Evolutionary conservation across 257 asterid species (phyloP).

Genomic region (Solanum ossicruentum): DNA sequence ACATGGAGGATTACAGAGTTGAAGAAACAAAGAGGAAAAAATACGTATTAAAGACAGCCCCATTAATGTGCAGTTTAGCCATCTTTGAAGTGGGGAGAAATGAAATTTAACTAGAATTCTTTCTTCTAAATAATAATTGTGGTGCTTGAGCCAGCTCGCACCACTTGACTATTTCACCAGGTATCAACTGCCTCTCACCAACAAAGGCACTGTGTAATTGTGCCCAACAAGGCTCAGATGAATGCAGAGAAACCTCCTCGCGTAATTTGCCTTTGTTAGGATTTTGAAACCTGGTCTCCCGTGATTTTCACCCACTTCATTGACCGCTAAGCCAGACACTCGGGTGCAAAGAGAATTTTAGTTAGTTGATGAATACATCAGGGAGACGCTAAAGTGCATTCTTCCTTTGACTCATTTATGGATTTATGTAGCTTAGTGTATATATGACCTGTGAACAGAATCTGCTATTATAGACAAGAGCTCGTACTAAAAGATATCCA

Average conservation of each 20-base stretch:
- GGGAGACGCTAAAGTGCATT: neutral
- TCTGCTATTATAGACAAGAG: neutral
- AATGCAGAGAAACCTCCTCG: neutral
- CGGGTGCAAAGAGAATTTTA: neutral
- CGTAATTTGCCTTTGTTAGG: neutral
- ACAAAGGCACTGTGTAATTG: neutral
- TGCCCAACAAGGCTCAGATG: neutral
- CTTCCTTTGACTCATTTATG: neutral
- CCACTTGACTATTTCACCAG: neutral
- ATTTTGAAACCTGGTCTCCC: neutral
- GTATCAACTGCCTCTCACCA: neutral
- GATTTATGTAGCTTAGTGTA: neutral
- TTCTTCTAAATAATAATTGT: neutral
- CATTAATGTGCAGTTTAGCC: neutral
- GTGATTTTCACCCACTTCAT: neutral
- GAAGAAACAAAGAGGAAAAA: neutral
- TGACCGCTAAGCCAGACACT: neutral
- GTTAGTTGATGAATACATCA: neutral
- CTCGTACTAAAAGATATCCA: neutral
- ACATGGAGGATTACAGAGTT: neutral
- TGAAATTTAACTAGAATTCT: neutral
- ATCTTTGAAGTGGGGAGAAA: neutral
- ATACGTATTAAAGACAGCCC: neutral
- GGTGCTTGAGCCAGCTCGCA: neutral
- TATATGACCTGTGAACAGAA: neutral